Evolutionary conservation across 192 early-diverging fungal genomes (phyloP).

Genomic region (Coemansia asiatica): DNA sequence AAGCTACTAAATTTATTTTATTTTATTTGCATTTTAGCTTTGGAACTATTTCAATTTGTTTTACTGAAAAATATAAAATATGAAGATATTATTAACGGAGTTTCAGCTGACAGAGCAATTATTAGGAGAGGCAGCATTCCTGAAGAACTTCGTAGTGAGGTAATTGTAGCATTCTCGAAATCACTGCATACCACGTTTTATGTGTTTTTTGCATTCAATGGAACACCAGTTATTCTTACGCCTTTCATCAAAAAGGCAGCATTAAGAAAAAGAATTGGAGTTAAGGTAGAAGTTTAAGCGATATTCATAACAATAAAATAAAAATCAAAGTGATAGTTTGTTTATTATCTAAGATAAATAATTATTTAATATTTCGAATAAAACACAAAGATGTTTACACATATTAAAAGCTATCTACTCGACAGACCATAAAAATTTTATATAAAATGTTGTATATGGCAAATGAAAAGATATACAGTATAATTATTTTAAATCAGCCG

Average conservation of each 20-base stretch:
- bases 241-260: constrained; percentile 54
- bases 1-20: no score
- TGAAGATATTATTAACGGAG: constrained; percentile 32
- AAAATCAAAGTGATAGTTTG: no score
- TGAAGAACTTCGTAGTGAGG: constrained; percentile 24
- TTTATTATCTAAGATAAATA: no score
- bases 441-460: no score
- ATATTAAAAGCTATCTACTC: no score
- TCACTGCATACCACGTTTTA: constrained; percentile 56
- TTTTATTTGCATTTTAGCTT: no score
- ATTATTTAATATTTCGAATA: no score
- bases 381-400: no score
- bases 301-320: not conserved
- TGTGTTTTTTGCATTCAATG: constrained; percentile 57
- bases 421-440: no score
- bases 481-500: no score
- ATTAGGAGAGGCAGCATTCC: constrained; percentile 33
- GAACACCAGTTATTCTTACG: constrained; percentile 49
- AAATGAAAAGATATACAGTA: no score
- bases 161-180: constrained; percentile 59
- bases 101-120: constrained; percentile 32
- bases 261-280: constrained; percentile 34
- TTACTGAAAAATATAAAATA: constrained; percentile 42
- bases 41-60: constrained; percentile 25
- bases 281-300: constrained; percentile 9